Evolutionary conservation across 768 basidiomycete species (phyloP).

Genomic region (Piloderma croceum): DNA sequence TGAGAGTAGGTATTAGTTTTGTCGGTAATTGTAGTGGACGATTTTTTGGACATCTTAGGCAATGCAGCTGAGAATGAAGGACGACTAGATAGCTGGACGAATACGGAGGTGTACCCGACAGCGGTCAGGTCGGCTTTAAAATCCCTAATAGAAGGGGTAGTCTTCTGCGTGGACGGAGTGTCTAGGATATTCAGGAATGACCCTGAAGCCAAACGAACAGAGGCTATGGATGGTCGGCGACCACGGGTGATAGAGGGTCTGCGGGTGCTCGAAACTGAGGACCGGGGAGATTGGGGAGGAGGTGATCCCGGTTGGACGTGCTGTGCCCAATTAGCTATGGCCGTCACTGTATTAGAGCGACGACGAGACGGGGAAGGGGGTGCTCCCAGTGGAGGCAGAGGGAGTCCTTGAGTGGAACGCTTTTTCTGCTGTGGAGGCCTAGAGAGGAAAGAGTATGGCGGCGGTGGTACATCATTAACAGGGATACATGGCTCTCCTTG

Average conservation of each 20-base stretch:
- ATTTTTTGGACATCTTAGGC: slow-evolving; percentile 10
- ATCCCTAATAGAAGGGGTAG: slow-evolving; percentile 40
- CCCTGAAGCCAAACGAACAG: slow-evolving; percentile 35
- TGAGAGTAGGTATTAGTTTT: slow-evolving; percentile 18
- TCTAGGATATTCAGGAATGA: no score
- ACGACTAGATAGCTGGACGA: slow-evolving; percentile 53
- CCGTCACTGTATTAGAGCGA: no score
- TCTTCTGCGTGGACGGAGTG: slow-evolving; percentile 45
- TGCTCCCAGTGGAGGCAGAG: no score
- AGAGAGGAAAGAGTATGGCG: no score
- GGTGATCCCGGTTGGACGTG: slow-evolving; percentile 47
- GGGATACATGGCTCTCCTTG: no score
- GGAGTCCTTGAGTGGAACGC: no score
- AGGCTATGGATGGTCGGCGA: slow-evolving; percentile 32
- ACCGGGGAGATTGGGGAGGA: slow-evolving; percentile 34
- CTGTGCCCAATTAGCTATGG: slow-evolving; percentile 58
- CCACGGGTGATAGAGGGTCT: slow-evolving; percentile 16
- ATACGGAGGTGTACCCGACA: slow-evolving; percentile 62
- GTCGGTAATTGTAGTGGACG: slow-evolving; percentile 16
- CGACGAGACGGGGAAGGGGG: no score
- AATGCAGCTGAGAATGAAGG: slow-evolving; percentile 38
- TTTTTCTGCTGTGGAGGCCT: no score
- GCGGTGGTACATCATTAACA: no score
- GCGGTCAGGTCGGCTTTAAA: slow-evolving; percentile 50
- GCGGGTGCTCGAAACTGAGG: slow-evolving; percentile 23